phyloP scores from a whole-genome alignment of 148 eudicot genomes.

The Pouteria glomerata region DNA sequence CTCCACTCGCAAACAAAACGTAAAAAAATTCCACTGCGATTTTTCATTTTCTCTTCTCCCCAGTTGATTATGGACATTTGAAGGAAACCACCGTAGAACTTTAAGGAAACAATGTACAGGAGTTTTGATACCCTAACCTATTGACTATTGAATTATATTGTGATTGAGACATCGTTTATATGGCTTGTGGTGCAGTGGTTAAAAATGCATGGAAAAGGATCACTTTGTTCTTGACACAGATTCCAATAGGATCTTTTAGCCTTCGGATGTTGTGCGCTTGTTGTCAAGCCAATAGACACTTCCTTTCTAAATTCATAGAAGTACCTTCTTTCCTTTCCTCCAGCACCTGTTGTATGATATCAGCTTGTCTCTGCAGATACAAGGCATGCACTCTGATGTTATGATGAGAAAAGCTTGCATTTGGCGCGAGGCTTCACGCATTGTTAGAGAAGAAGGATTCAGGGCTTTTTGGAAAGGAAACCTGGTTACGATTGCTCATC shows the following conservation, averaged over 20 bases:
- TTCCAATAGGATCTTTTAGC: background rate
- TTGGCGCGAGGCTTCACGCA: constrained; percentile 74
- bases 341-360: background rate
- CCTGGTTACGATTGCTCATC: constrained; percentile 87
- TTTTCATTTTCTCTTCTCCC: background rate
- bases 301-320: background rate
- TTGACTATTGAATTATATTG: background rate
- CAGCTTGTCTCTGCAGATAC: constrained; percentile 46
- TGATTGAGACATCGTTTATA: background rate
- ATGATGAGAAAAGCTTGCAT: constrained; percentile 67
- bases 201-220: background rate
- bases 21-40: background rate
- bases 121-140: background rate
- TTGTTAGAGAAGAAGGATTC: constrained; percentile 78
- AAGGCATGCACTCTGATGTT: constrained; percentile 90
- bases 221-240: background rate
- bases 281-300: background rate
- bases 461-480: constrained; percentile 98
- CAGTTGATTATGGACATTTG: background rate
- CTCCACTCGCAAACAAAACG: too few relatives aligned
- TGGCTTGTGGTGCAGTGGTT: background rate
- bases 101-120: too few relatives aligned
- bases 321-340: background rate
- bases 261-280: background rate
- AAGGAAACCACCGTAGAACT: too few relatives aligned